Evolutionary conservation across 228 moss, liverwort and hornwort species (phyloP), one percentile per base, ranked within the genome.

Genomic region (Sphagnum magellanicum): DNA sequence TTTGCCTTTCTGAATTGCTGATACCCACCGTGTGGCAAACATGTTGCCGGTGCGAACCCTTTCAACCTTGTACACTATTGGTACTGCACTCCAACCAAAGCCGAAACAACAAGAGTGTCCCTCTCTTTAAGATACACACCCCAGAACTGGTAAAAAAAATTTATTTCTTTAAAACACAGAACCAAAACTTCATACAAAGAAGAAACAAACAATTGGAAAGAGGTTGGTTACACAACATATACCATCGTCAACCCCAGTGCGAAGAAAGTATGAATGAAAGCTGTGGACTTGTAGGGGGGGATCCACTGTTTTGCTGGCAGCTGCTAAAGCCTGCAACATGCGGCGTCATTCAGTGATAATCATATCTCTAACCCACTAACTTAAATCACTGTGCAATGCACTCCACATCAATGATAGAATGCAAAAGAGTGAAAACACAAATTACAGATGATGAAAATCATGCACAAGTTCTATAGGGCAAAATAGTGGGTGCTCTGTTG

Each of bases 251-350:
- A 71, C 77, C 55, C 77, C 86, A 60, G 79, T 66, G 68, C 79
- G 82, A 58, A 86, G 67, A 66, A 86, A 86, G 50, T 86, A 82
- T 10, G 82, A 81, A 72, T 86, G 86, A 69, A 86, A 75, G 71
- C 82, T 86, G 64, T 86, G 82, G 68, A 79, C 50, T 59, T 16
- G 55, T 49, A 86, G 82, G 9, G 79, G 63, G 17, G 82, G 79
- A 71, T 82, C 75, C 47, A 86, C 82, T 57, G 86, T 86, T 67
- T 86, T 86, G 73, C 66, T 74, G 61, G 82, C 82, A 73, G 82
- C 86, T 69, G 68, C 86, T 61, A 86, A 77, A 63, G 82, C 82
- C 86, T 86, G 58, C 50, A 73, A 13, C 13, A 73, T 47, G 48
- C 2, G 4, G 14, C 4, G 14, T 58, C 4, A 59, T 17, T 32